These are phyloP conservation scores for Xylariaceae sp. DNA, from an alignment of 2,329 filamentous ascomycete genomes.

Conservation along the genomic window DNA sequence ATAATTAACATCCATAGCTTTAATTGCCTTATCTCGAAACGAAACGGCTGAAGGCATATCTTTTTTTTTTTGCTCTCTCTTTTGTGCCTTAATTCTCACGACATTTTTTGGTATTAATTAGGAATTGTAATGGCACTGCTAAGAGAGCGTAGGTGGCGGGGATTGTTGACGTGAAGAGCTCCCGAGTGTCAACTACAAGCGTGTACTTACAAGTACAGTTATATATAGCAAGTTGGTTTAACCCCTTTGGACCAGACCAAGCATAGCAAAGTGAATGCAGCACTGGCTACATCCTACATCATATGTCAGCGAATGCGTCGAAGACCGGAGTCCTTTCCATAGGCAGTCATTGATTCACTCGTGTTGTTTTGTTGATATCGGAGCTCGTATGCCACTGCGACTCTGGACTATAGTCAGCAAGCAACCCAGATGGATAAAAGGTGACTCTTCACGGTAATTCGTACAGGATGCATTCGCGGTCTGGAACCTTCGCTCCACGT, in stretches of 20 bases:
- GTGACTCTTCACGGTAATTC: neutral
- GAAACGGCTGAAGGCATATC: neutral
- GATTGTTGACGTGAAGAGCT: neutral
- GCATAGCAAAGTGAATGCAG: neutral
- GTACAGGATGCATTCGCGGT: neutral
- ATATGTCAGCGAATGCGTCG: neutral
- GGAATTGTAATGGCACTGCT: too few relatives aligned
- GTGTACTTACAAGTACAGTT: too few relatives aligned
- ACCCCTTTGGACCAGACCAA: neutral
- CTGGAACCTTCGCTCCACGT: neutral
- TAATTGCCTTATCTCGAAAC: neutral
- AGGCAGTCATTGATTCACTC: neutral
- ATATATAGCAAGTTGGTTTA: neutral
- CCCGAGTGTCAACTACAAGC: neutral
- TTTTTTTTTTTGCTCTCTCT: too few relatives aligned
- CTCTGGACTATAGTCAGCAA: neutral
- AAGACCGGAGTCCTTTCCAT: neutral
- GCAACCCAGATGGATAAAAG: neutral
- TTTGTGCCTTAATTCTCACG: too few relatives aligned
- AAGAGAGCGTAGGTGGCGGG: neutral
- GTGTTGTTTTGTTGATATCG: neutral
- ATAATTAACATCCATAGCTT: neutral
- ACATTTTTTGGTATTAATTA: too few relatives aligned
- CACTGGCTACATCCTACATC: neutral
- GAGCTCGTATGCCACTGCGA: neutral